A percentile compares a stretch with the other conserved stretches of the same genome.
These are phyloP conservation scores for Leucocoprinus birnbaumii DNA, from an alignment of 768 basidiomycete species.

Conservation along the genomic window DNA sequence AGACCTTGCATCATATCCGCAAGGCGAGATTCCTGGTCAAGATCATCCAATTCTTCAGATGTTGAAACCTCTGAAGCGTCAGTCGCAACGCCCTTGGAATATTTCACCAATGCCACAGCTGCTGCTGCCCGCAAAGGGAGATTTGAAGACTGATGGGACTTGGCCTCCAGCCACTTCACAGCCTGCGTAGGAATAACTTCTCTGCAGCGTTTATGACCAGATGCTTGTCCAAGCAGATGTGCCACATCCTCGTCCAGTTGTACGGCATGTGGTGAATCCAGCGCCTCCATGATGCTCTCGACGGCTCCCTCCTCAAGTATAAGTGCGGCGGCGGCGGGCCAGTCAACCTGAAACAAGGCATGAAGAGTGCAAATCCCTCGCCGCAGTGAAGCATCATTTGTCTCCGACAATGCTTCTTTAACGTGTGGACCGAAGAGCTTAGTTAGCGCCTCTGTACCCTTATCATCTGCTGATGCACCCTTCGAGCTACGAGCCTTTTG, in stretches of 20 bases:
- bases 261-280: constrained; percentile 57
- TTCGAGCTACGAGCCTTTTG: constrained; percentile 47
- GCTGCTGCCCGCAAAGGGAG: constrained; percentile 53
- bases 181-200: constrained; percentile 53
- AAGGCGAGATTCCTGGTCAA: constrained; percentile 37
- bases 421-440: constrained; percentile 50
- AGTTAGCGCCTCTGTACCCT: constrained; percentile 46
- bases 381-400: constrained; percentile 49
- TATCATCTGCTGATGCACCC: constrained; percentile 33
- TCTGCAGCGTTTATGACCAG: constrained; percentile 72
- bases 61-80: constrained; percentile 37
- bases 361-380: constrained; percentile 62
- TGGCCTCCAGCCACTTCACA: constrained; percentile 64
- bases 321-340: constrained; percentile 60
- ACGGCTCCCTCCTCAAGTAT: constrained; percentile 61
- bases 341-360: constrained; percentile 86
- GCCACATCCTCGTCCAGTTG: constrained; percentile 59
- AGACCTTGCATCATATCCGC: constrained; percentile 56
- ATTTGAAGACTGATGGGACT: constrained; percentile 46
- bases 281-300: constrained; percentile 63
- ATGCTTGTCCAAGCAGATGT: constrained; percentile 73
- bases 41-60: constrained; percentile 18
- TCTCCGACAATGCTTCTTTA: constrained; percentile 48
- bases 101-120: constrained; percentile 76
- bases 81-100: constrained; percentile 52